Base-by-base conservation (phyloP, 176 grass and related monocot species). In the Carex cristatella region DNA sequence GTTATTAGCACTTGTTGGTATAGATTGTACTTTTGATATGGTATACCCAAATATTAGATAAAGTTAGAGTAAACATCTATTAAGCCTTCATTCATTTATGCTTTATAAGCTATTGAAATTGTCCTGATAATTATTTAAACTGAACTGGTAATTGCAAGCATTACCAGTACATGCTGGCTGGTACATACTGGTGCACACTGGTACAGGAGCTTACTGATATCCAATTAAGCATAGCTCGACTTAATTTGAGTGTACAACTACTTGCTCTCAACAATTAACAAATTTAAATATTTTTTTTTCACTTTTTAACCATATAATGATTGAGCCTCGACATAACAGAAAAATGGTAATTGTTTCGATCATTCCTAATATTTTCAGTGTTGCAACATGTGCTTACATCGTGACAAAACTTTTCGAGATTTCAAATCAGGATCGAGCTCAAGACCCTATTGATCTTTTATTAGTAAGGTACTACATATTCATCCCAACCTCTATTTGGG, bases 341-440 rank as follows among this genome's bases (percentile, higher is more conserved):
- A 42, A 58, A 44, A 19, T 51, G 9, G 35, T 57, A 46, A 63
- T 56, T 40, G 11, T 13, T 73, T 85, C 69, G 18, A 83, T 80
- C 69, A 10, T 61, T 54, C n/a, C 73, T 86, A 70, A 70, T 51
- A 51, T 51, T 91, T 89, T 61, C 83, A 98, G 93, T 88, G 84
- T 82, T 69, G 79, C 87, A 63, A 98, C 96, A 53, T 94, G 96
- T 88, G 91, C 91, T 68, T 98, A 95, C 84, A 87, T 95, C 76
- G 91, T 93, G 71, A 87, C 35, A 53, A 98, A 95, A 81, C 88
- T 98, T 84, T 94, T 90, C 59, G 86, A 90, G 58, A 85, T 95
- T 88, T 79, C 88, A 12, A 78, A 72, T 84, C 63, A 71, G 78
- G 91, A 85, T 79, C 81, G 82, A 86, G 81, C 74, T 56, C 86